Evolutionary conservation across 257 asterid species (phyloP), one percentile per base, ranked within the genome.

Genomic region (Nicotiana attenuata): DNA sequence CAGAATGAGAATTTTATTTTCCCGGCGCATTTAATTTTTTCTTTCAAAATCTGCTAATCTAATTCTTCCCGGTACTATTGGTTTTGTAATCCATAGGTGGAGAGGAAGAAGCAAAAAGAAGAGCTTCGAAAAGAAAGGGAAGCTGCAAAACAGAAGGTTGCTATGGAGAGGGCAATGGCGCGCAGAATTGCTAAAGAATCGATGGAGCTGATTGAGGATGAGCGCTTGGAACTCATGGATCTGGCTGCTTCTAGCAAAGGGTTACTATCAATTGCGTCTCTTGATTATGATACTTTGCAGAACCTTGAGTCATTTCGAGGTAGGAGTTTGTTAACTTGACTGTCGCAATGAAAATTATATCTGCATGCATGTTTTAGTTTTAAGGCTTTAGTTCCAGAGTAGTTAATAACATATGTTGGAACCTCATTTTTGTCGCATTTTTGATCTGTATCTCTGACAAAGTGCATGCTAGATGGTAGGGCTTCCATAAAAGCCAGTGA

Each of bases 141-240:
- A 83, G 93, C 92, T 68, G 92, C 89, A 38, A 92, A 91, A 86
- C 98, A 93, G 86, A 96, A 91, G 87, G 96, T 93, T 87, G 97
- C 98, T 50, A 76, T 90, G 90, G 99, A 93, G 89, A 93, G 92
- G 90, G 99, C 99, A 52, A 87, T 97, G 64, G 96, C 97, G 45
- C 94, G 97, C 66, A 92, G 87, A 88, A 92, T 96, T 82, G 98
- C 98, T 66, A 96, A 93, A 85, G 99, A 94, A 87, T 94, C 98
- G 61, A 82, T 89, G 97, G 99, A 94, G 89, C 91, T 96, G 64
- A 96, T 96, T 80, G 99, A 96, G 89, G 99, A 96, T 84, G 99
- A 96, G 84, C 98, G 99, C 22, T 90, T 96, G 53, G 99, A 96
- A 82, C 89, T 96, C 64, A 96, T 96, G 99, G 99, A 96, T 82